Evolutionary conservation across 805 yeast genomes (phyloP).

Genomic region (Candida broadrunensis): DNA sequence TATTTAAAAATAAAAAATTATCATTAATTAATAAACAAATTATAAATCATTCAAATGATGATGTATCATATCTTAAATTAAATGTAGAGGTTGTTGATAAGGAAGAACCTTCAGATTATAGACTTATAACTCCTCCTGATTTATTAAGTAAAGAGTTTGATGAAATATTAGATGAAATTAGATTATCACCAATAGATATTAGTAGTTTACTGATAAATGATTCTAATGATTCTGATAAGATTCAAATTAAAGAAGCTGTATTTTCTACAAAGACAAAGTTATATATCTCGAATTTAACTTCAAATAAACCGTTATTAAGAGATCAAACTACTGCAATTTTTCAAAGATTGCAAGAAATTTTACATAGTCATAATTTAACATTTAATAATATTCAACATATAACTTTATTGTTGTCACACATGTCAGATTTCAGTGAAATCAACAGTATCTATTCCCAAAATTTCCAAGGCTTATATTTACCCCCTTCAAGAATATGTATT

Average conservation of each 20-base stretch:
- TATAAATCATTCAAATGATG: slow-evolving; percentile 54
- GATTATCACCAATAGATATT: not conserved
- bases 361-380: slow-evolving; percentile 26
- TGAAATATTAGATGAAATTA: slow-evolving; percentile 19
- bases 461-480: slow-evolving; percentile 57
- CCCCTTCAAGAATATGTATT: slow-evolving; percentile 89
- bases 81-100: slow-evolving; percentile 47
- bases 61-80: slow-evolving; percentile 65
- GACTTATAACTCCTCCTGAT: slow-evolving; percentile 24
- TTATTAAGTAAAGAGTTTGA: slow-evolving; percentile 42
- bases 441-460: slow-evolving; percentile 57
- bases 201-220: not conserved
- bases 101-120: slow-evolving; percentile 15
- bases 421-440: slow-evolving; percentile 60
- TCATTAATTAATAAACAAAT: slow-evolving; percentile 38
- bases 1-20: slow-evolving; percentile 57
- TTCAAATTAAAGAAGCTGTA: not conserved
- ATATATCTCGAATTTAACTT: slow-evolving; percentile 28
- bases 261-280: slow-evolving; percentile 14
- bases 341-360: slow-evolving; percentile 30
- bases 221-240: not conserved
- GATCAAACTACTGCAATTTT: slow-evolving; percentile 53
- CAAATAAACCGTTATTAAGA: slow-evolving; percentile 14
- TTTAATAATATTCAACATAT: slow-evolving; percentile 55
- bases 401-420: slow-evolving; percentile 58